These are phyloP conservation scores for Ophiostoma populinum DNA, from an alignment of 2,329 filamentous ascomycete species.

Conservation along the genomic window DNA sequence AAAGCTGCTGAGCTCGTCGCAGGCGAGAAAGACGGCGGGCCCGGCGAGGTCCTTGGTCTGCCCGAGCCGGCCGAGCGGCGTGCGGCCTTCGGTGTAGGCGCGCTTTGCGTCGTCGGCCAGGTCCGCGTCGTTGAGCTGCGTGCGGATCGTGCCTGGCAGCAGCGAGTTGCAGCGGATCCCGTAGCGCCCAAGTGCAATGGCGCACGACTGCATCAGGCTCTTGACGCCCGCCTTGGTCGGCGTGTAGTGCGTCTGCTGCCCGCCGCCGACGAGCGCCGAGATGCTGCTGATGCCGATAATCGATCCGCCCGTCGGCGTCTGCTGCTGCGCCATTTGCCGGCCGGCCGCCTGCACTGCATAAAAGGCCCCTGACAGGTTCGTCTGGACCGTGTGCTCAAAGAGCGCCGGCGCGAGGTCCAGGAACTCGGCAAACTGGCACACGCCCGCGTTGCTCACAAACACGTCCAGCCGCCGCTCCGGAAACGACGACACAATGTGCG, in stretches of 20 bases:
- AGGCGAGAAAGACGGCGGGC: constrained; percentile 54
- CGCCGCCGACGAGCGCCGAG: constrained; percentile 45
- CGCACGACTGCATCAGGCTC: constrained; percentile 51
- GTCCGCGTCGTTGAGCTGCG: constrained; percentile 53
- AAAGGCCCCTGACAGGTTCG: constrained; percentile 80
- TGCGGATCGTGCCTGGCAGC: constrained; percentile 51
- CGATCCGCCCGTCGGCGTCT: constrained; percentile 51
- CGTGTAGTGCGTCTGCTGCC: constrained; percentile 52
- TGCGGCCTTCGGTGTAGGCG: constrained; percentile 48
- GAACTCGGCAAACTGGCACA: constrained; percentile 81
- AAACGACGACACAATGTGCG: constrained; percentile 4
- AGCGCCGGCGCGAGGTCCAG: constrained; percentile 55
- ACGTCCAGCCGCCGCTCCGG: constrained; percentile 42
- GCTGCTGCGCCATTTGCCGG: constrained; percentile 53
- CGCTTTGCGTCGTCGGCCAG: constrained; percentile 45
- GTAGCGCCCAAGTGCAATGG: constrained; percentile 47
- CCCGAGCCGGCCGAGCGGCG: constrained; percentile 46
- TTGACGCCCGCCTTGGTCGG: constrained; percentile 55
- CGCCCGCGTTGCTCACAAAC: constrained; percentile 76
- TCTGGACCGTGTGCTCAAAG: constrained; percentile 53
- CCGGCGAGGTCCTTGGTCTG: constrained; percentile 47
- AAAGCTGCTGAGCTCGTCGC: constrained; percentile 45
- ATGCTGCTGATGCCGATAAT: constrained; percentile 39
- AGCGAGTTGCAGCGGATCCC: constrained; percentile 53
- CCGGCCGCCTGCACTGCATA: constrained; percentile 74